A percentile compares a stretch with the other conserved stretches of the same genome.
Evolutionary conservation across 768 basidiomycete genomes (phyloP).

Genomic region (Auricularia cornea): DNA sequence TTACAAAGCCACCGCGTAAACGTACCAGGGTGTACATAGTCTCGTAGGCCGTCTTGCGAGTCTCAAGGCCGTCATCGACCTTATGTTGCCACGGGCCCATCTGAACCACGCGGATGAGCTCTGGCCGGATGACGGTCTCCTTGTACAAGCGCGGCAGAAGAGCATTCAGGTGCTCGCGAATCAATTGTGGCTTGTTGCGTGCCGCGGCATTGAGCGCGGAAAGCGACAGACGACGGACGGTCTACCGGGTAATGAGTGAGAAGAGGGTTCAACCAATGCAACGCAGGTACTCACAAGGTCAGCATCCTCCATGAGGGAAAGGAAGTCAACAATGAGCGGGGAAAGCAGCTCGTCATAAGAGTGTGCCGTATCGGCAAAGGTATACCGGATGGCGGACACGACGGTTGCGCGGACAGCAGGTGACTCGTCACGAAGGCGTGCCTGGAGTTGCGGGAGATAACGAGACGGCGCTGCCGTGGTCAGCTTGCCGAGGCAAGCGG

Average conservation of each 20-base stretch:
- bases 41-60: conserved; percentile 95
- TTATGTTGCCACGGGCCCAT: conserved; percentile 98
- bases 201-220: conserved; percentile 92
- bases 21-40: conserved; percentile 90
- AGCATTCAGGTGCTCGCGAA: conserved; percentile 70
- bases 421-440: conserved; percentile 58
- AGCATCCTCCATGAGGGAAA: conserved; percentile 79
- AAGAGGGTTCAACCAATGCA: conserved; percentile 1
- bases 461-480: conserved; percentile 85
- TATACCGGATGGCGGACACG: conserved; percentile 84
- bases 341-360: conserved; percentile 88
- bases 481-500: conserved; percentile 92
- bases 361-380: conserved; percentile 77
- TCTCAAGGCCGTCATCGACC: conserved; percentile 93
- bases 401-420: conserved; percentile 78
- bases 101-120: conserved; percentile 81
- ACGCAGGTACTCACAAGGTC: conserved; percentile 57
- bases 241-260: conserved; percentile 36
- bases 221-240: conserved; percentile 81
- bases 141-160: conserved; percentile 79
- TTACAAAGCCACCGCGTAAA: conserved; percentile 2
- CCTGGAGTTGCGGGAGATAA: conserved; percentile 88
- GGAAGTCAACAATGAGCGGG: conserved; percentile 82
- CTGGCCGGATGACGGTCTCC: conserved; percentile 72
- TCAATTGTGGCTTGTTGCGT: conserved; percentile 86